Percentiles rank a stretch among this genome's conserved stretches.
Evolutionary conservation across 148 eudicot species (phyloP).

Genomic region (Rhododendron ovatum): DNA sequence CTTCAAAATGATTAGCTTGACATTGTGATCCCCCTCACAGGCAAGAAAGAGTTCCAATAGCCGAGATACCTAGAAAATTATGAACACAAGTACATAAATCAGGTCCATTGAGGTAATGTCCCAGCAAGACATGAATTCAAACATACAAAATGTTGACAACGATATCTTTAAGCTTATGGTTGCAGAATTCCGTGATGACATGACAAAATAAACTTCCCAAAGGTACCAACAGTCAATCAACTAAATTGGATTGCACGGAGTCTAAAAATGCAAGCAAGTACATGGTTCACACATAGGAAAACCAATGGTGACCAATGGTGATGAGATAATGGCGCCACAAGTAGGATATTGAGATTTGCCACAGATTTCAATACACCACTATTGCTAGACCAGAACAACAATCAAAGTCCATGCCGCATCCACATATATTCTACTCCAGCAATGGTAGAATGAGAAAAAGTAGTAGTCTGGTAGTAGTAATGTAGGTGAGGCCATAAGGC

Average conservation of each 20-base stretch:
- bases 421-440: background rate
- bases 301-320: background rate
- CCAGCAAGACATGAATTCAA: background rate
- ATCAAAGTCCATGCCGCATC: background rate
- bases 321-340: background rate
- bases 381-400: background rate
- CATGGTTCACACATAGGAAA: background rate
- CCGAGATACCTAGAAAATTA: slow-evolving; percentile 48
- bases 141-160: background rate
- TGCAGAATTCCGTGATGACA: background rate
- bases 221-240: background rate
- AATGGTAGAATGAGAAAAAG: background rate
- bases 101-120: background rate
- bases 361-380: background rate
- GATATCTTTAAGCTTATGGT: background rate
- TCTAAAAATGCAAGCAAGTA: background rate
- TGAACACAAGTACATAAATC: background rate
- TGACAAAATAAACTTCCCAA: background rate
- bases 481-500: background rate
- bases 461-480: background rate
- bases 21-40: slow-evolving; percentile 56
- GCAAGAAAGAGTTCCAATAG: slow-evolving; percentile 64
- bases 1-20: slow-evolving; percentile 78
- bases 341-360: background rate
- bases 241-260: background rate